Evolutionary conservation across 176 grass and related monocot species (phyloP).

Genomic region (Oryza coarctata): DNA sequence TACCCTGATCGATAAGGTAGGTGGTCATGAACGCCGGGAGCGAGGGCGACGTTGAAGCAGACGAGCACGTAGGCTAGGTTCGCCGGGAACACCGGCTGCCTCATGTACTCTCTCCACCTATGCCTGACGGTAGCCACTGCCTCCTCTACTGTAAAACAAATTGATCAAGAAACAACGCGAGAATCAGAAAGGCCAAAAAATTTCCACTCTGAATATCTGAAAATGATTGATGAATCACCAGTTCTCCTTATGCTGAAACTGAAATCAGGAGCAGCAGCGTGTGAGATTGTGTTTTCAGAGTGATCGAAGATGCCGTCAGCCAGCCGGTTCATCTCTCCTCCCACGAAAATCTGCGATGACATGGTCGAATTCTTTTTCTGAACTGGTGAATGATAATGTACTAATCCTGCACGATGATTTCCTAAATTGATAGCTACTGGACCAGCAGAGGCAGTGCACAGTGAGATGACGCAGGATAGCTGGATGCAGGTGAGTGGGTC

Average conservation of each 20-base stretch:
- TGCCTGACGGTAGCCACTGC: constrained; percentile 32
- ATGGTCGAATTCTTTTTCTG: no score
- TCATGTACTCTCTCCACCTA: constrained; percentile 52
- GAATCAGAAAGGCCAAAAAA: background rate
- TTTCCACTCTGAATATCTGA: background rate
- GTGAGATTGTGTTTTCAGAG: background rate
- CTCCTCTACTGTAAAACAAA: background rate
- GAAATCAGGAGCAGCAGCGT: background rate
- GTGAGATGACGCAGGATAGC: constrained; percentile 45
- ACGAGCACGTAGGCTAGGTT: constrained; percentile 68
- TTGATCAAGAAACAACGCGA: background rate
- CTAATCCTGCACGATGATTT: background rate
- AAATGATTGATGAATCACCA: constrained; percentile 8
- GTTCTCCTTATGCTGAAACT: constrained; percentile 12
- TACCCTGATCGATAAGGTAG: constrained; percentile 56
- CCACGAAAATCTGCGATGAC: constrained; percentile 50
- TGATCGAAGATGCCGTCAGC: constrained; percentile 46
- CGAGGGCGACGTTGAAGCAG: constrained; percentile 65
- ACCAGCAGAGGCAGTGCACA: constrained; percentile 46
- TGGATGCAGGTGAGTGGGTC: constrained; percentile 52
- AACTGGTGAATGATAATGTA: no score
- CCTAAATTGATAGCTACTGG: background rate
- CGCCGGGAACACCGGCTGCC: constrained; percentile 58
- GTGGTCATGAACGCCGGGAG: constrained; percentile 64
- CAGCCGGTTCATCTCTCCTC: constrained; percentile 26